Conservation (phyloP, 768 basidiomycete species). For the Boletales sp. region DNA sequence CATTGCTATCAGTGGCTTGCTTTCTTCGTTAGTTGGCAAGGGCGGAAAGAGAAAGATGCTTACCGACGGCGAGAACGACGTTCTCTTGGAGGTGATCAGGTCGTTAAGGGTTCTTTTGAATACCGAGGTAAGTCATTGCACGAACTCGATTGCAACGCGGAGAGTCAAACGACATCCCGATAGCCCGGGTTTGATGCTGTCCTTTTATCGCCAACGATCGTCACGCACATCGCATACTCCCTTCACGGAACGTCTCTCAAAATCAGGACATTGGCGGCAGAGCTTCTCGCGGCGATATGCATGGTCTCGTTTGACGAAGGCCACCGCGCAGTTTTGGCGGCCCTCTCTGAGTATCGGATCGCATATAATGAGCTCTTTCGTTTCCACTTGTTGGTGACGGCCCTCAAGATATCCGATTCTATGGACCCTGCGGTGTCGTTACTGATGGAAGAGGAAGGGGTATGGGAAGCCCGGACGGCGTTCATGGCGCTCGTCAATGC, state of each 20-base stretch:
- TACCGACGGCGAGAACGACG: slow-evolving; percentile 62
- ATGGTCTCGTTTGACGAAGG: slow-evolving; percentile 69
- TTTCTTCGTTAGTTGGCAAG: slow-evolving; percentile 63
- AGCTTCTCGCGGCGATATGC: slow-evolving; percentile 83
- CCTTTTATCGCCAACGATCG: slow-evolving; percentile 55
- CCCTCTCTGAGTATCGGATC: slow-evolving; percentile 76
- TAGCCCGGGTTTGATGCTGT: slow-evolving; percentile 74
- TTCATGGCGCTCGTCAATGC: slow-evolving; percentile 80
- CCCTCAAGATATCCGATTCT: slow-evolving; percentile 53
- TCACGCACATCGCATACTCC: slow-evolving; percentile 71
- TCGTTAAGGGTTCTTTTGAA: slow-evolving; percentile 83
- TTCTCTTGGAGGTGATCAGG: slow-evolving; percentile 71
- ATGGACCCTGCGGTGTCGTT: slow-evolving; percentile 34
- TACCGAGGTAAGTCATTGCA: slow-evolving; percentile 55
- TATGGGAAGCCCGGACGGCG: slow-evolving; percentile 80
- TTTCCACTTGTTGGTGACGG: slow-evolving; percentile 70
- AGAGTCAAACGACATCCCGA: not conserved
- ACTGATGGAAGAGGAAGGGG: slow-evolving; percentile 56
- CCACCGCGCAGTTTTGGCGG: slow-evolving; percentile 68
- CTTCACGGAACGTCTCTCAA: slow-evolving; percentile 66
- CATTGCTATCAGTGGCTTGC: slow-evolving; percentile 52
- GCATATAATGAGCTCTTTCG: slow-evolving; percentile 71
- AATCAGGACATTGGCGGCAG: slow-evolving; percentile 63
- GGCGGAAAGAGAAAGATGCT: slow-evolving; percentile 58
- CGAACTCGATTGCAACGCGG: not conserved